phyloP scores from a whole-genome alignment of 768 basidiomycete species.

The Boletus vermiculosoides region DNA sequence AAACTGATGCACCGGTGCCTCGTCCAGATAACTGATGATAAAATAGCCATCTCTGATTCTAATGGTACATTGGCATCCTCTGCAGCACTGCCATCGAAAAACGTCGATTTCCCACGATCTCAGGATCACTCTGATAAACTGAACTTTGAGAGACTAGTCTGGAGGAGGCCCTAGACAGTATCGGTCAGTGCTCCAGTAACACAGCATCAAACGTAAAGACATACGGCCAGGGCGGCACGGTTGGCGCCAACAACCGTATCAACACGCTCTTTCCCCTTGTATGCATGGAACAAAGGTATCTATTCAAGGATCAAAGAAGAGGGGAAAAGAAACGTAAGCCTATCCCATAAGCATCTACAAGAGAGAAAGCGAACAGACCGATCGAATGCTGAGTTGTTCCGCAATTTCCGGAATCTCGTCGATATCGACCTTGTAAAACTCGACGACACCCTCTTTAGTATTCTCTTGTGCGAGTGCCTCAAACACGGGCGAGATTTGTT shows the following conservation, averaged over 20 bases:
- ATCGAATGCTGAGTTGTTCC: slow-evolving; percentile 50
- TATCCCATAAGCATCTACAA: too few species aligned
- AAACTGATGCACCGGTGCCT: not conserved
- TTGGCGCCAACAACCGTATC: not conserved
- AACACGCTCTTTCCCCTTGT: not conserved
- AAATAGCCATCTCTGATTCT: not conserved
- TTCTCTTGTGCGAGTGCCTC: not conserved
- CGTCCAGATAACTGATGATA: not conserved
- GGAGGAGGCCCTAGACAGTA: not conserved
- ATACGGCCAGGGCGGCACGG: not conserved
- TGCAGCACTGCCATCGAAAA: not conserved
- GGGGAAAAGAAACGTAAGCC: not conserved
- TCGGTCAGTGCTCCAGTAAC: not conserved
- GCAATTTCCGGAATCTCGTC: slow-evolving; percentile 51
- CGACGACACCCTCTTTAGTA: slow-evolving; percentile 29
- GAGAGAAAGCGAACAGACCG: slow-evolving; percentile 39
- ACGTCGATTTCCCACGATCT: not conserved
- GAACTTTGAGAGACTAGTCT: not conserved
- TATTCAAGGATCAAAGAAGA: not conserved
- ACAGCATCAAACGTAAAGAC: not conserved
- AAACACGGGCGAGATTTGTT: slow-evolving; percentile 15
- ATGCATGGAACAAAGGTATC: slow-evolving; percentile 23
- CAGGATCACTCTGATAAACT: not conserved
- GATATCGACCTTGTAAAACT: slow-evolving; percentile 74
- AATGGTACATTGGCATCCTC: not conserved